A percentile compares a stretch with the other conserved stretches of the same genome.
Evolutionary conservation across 1,139 yeast species (phyloP).

Genomic region (Candida glucosophila): DNA sequence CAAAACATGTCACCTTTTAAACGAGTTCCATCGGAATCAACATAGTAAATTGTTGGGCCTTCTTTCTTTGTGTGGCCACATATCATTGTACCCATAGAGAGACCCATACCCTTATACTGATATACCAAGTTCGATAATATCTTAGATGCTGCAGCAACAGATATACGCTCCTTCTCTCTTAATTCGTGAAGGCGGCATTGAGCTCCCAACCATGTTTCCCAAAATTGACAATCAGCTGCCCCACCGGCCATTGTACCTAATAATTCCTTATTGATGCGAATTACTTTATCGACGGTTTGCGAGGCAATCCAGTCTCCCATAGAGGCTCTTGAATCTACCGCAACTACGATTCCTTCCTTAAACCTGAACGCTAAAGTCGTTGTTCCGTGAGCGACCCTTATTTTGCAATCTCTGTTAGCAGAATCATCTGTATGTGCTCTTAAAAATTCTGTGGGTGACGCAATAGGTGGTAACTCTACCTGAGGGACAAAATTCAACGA

Average conservation of each 20-base stretch:
- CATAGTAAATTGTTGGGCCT: conserved; percentile 92
- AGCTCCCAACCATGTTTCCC: conserved; percentile 99
- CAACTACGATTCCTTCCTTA: conserved; percentile 92
- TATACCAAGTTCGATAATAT: conserved; percentile 86
- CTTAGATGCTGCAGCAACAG: conserved; percentile 96
- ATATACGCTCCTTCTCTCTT: conserved; percentile 87
- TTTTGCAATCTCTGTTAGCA: conserved; percentile 84
- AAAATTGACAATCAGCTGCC: conserved; percentile 98
- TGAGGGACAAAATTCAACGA: conserved; percentile 49
- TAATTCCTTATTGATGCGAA: conserved; percentile 89
- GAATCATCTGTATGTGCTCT: conserved; percentile 98
- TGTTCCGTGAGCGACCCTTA: conserved; percentile 97
- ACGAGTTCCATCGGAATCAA: conserved; percentile 95
- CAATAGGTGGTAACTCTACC: conserved; percentile 71
- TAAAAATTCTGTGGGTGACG: conserved; percentile 87
- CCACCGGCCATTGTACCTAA: conserved; percentile 99
- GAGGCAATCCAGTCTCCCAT: conserved; percentile 98
- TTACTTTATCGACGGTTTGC: conserved; percentile 94
- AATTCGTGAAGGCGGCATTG: conserved; percentile 94
- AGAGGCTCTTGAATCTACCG: conserved; percentile 98
- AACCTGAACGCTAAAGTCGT: conserved; percentile 95
- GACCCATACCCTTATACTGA: conserved; percentile 95
- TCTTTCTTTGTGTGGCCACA: conserved; percentile 95
- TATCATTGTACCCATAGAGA: conserved; percentile 98
- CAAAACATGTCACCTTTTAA: conserved; percentile 91